phyloP scores from a whole-genome alignment of 148 eudicot species.

The Suaeda aralocaspica region DNA sequence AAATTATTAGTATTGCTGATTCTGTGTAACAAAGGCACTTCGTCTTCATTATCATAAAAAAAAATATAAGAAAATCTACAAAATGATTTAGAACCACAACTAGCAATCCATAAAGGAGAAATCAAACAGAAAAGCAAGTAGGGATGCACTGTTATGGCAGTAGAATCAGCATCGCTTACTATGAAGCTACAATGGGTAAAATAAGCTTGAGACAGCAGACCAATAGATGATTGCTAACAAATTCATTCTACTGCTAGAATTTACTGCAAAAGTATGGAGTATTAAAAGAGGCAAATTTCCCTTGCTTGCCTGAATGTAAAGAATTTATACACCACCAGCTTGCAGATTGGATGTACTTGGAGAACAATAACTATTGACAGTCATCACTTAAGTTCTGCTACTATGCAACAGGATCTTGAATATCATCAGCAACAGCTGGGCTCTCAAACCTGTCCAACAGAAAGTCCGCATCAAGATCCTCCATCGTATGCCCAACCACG shows the following conservation, averaged over 20 bases:
- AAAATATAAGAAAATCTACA: background rate
- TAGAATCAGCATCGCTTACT: background rate
- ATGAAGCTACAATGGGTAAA: background rate
- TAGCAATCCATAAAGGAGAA: conserved; percentile 2
- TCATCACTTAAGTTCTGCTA: conserved; percentile 11
- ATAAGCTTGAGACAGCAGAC: background rate
- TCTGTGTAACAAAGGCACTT: background rate
- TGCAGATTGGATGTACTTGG: background rate
- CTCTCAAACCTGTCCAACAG: conserved; percentile 33
- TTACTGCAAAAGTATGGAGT: background rate
- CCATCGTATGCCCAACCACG: conserved; percentile 61
- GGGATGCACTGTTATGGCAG: background rate
- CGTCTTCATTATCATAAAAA: background rate
- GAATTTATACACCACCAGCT: background rate
- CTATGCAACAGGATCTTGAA: conserved; percentile 21
- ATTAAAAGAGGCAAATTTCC: background rate
- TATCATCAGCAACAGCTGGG: conserved; percentile 30
- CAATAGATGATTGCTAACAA: background rate
- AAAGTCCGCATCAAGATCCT: conserved; percentile 53
- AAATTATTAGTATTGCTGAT: background rate
- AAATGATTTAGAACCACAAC: background rate
- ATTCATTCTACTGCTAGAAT: conserved; percentile 1
- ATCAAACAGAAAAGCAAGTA: background rate
- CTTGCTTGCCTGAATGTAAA: background rate
- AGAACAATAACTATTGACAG: background rate